Evolutionary conservation across 2,329 filamentous ascomycete genomes (phyloP).

Genomic region (Curvularia eragrostidis): DNA sequence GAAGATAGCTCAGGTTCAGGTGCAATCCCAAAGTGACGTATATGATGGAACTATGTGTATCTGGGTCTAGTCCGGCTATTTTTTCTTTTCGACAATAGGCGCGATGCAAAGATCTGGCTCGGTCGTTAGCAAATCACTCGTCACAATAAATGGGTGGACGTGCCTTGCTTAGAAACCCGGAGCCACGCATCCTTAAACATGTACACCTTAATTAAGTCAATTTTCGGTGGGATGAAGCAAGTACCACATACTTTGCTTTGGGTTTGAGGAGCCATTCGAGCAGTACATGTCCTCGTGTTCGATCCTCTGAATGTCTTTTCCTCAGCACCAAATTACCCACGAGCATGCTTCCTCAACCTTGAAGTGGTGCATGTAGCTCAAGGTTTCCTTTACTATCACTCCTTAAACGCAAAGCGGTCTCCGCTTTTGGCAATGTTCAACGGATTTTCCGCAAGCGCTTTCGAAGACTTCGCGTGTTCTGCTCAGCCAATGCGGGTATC

Average conservation of each 20-base stretch:
- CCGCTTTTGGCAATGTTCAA: not conserved
- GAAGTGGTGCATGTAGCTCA: not conserved
- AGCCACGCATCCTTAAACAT: constrained; percentile 20
- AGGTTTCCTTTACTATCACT: not conserved
- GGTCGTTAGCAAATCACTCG: not conserved
- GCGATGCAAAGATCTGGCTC: constrained; percentile 11
- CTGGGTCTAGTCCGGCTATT: too few species aligned
- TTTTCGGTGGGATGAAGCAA: not conserved
- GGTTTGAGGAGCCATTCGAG: not conserved
- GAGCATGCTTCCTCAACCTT: not conserved
- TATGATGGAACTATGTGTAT: too few species aligned
- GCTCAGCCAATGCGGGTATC: not conserved
- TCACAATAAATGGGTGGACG: not conserved
- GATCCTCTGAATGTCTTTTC: not conserved
- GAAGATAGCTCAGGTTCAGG: not conserved
- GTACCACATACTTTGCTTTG: not conserved
- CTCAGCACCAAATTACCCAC: too few species aligned
- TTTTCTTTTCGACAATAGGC: not conserved
- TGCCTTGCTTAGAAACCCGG: constrained; percentile 14
- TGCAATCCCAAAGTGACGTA: not conserved
- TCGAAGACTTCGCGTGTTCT: not conserved
- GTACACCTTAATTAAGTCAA: not conserved
- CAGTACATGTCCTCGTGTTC: not conserved
- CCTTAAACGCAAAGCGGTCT: not conserved
- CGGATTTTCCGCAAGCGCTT: not conserved